Evolutionary conservation across 2,329 filamentous ascomycete genomes (phyloP).

Genomic region (Penicillium sp.): DNA sequence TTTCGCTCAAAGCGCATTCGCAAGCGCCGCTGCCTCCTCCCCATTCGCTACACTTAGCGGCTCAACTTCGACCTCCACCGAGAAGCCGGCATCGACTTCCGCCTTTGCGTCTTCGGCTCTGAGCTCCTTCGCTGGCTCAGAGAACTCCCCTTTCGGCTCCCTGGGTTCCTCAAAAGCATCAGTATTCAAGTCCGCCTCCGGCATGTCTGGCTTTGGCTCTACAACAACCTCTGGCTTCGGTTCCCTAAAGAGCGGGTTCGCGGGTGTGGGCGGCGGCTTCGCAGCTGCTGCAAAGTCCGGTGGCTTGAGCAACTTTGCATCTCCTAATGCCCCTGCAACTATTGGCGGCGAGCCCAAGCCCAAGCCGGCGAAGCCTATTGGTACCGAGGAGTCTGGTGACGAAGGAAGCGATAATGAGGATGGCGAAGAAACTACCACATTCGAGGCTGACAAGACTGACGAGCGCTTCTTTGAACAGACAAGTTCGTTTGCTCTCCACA

Average conservation of each 20-base stretch:
- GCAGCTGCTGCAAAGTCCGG: constrained; percentile 47
- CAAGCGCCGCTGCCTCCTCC: constrained; percentile 46
- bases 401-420: constrained; percentile 52
- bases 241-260: constrained; percentile 39
- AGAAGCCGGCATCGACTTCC: constrained; percentile 54
- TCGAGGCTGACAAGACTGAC: constrained; percentile 51
- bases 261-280: constrained; percentile 51
- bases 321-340: constrained; percentile 53
- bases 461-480: constrained; percentile 59
- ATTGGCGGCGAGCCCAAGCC: constrained; percentile 40
- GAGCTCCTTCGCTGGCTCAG: constrained; percentile 63
- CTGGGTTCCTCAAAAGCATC: constrained; percentile 52
- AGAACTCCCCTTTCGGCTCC: constrained; percentile 64
- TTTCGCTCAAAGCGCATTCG: constrained; percentile 42
- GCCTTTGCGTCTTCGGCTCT: constrained; percentile 71
- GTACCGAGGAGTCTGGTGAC: constrained; percentile 63
- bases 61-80: constrained; percentile 27
- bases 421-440: constrained; percentile 52
- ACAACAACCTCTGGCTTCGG: constrained; percentile 41
- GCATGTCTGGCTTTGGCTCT: constrained; percentile 33
- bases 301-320: constrained; percentile 69
- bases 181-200: constrained; percentile 38
- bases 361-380: constrained; percentile 71
- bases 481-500: constrained; percentile 53
- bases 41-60: constrained; percentile 43